Conservation (phyloP, 306 rosid genomes). For the Morella rubra region DNA sequence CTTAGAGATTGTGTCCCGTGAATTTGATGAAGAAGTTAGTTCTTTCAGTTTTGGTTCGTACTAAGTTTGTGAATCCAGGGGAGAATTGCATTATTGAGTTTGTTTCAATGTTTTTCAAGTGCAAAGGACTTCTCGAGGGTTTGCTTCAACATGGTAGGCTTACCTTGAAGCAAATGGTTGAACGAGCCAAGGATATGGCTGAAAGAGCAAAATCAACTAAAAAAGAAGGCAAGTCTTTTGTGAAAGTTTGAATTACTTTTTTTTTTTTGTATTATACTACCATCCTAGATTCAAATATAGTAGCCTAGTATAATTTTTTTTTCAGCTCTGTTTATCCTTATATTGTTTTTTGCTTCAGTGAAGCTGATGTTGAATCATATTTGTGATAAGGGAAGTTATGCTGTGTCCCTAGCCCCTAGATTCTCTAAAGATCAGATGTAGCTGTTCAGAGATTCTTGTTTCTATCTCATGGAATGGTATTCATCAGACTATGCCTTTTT, state of each 20-base stretch:
- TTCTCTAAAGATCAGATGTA: too few relatives aligned
- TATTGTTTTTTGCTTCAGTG: background rate
- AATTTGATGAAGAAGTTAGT: constrained; percentile 61
- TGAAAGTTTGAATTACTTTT: background rate
- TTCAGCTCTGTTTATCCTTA: background rate
- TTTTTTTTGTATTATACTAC: background rate
- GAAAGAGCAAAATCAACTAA: constrained; percentile 29
- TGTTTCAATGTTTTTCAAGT: constrained; percentile 41
- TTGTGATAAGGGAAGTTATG: background rate
- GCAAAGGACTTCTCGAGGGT: constrained; percentile 67
- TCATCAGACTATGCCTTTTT: background rate
- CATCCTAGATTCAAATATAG: background rate
- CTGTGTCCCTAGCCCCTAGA: too few relatives aligned
- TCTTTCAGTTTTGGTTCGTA: constrained; percentile 16
- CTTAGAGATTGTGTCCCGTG: constrained; percentile 50
- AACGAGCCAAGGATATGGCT: constrained; percentile 41
- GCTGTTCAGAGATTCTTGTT: too few relatives aligned
- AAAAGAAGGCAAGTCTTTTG: constrained; percentile 51
- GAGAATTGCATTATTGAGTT: constrained; percentile 18
- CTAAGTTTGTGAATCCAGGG: constrained; percentile 8
- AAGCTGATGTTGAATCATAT: background rate
- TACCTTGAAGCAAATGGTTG: constrained; percentile 62
- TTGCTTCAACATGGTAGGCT: constrained; percentile 89
- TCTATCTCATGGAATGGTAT: too few relatives aligned
- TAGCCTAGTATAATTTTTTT: background rate